phyloP scores from a whole-genome alignment of 805 yeast species.

The Saturnispora sanitii region DNA sequence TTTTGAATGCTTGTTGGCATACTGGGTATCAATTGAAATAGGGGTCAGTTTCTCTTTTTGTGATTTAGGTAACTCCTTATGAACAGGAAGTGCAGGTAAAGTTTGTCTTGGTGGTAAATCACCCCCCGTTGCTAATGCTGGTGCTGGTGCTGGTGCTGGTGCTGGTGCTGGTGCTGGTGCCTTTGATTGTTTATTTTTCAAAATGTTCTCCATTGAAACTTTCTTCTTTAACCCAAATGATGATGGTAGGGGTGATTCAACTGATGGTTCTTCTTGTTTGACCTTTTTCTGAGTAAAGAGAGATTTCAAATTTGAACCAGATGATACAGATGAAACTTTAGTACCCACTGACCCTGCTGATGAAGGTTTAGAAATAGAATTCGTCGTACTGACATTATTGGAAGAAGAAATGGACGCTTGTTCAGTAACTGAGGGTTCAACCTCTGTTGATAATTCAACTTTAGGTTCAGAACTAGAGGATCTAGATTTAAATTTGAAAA shows the following conservation, averaged over 20 bases:
- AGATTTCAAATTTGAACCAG: conserved; percentile 9
- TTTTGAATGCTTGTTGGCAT: conserved; percentile 2
- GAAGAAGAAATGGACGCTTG: not conserved
- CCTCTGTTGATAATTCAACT: too few species aligned
- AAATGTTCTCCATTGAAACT: conserved; percentile 1
- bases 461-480: conserved; percentile 6
- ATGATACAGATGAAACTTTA: too few species aligned
- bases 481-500: conserved; percentile 14
- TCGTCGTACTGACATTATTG: too few species aligned
- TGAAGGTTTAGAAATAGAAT: too few species aligned
- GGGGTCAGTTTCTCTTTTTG: not conserved
- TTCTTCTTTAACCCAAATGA: conserved; percentile 6
- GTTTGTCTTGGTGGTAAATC: too few species aligned
- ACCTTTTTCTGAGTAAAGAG: conserved; percentile 12
- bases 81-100: not conserved
- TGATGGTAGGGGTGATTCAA: not conserved
- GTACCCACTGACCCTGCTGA: too few species aligned
- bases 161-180: not conserved
- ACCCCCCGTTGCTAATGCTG: too few species aligned
- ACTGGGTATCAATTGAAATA: not conserved
- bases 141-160: not conserved
- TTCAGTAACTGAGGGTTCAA: not conserved
- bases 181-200: not conserved
- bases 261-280: conserved; percentile 3
- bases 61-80: too few species aligned